Base-by-base conservation (phyloP, 805 yeast species). In the Wickerhamiella sergipiensis region DNA sequence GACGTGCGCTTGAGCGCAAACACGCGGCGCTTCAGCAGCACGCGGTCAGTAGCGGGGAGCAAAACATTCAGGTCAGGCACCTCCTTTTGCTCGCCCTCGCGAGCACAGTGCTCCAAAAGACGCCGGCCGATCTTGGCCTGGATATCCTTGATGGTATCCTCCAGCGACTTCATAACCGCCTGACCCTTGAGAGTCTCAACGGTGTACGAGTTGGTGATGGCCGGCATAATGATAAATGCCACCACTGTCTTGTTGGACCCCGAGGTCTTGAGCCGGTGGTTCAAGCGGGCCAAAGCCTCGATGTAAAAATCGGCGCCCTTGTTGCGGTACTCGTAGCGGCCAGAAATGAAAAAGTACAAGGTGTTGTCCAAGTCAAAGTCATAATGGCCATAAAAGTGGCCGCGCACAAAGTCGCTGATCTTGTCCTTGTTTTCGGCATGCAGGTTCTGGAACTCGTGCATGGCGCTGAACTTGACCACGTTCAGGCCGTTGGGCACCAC, bases 141-240 rank as follows among this genome's bases (percentile, higher is more conserved):
- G 48, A 90, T 90, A 64, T 88, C 97, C 57, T 78, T 78, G 51
- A 90, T 89, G 9, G 97, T 84, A 60, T 76, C 80, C 64, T 89
- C 96, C 60, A 90, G 76, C 50, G 95, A 94, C 65, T 83, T 83
- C 58, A 89, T 83, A 45, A 89, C 97, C 1, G 97, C 97, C 69
- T 92, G 98, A 45, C 96, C 95, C 70, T 83, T 85, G 60, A 90
- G 76, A 5, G 97, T 92, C 65, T 90, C 97, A 31, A 88, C 95
- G 1, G 97, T 92, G 68, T 87, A 90, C 0, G 97, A 89, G 61
- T 85, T 82, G 51, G 95, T 89, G 48, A 81, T 79, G 17, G 97
- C 97, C 2, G 98, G 98, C 97, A 92, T 92, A 67, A 90, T 90
- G 62, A 90, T 87, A 64, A 90, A 90, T 10, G 97, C 97, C 44